Conservation (phyloP, 306 rosid genomes). For the Abrus precatorius region DNA sequence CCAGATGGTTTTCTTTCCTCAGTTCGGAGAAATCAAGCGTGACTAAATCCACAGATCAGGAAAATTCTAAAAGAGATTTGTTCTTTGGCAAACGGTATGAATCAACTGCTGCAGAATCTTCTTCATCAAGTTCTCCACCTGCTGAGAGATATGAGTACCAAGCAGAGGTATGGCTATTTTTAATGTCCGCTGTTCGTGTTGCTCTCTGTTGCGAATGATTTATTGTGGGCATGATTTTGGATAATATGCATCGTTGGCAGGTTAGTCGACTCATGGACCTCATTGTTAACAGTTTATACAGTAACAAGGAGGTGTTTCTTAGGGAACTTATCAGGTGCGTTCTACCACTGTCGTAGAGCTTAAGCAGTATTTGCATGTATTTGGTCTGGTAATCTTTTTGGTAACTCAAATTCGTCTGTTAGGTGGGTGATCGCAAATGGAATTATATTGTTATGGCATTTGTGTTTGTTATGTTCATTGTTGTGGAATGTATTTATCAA, state of each 20-base stretch:
- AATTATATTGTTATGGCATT: neutral
- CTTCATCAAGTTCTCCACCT: slow-evolving; percentile 64
- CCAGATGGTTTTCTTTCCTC: slow-evolving; percentile 69
- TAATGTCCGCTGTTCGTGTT: neutral
- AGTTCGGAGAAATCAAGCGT: slow-evolving; percentile 50
- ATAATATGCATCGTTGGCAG: slow-evolving; percentile 56
- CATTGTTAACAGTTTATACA: slow-evolving; percentile 95
- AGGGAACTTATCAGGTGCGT: slow-evolving; percentile 93
- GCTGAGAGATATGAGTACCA: slow-evolving; percentile 87
- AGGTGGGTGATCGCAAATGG: neutral
- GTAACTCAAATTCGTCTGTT: slow-evolving; percentile 1
- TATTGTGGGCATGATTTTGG: slow-evolving; percentile 8
- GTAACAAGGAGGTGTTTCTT: slow-evolving; percentile 96
- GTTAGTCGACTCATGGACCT: slow-evolving; percentile 99
- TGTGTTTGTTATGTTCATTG: neutral
- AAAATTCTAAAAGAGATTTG: slow-evolving; percentile 49
- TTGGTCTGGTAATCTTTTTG: neutral
- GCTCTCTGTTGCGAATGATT: neutral
- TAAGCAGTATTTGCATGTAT: neutral
- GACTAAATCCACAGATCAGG: slow-evolving; percentile 42
- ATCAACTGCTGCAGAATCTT: slow-evolving; percentile 83
- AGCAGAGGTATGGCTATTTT: slow-evolving; percentile 74
- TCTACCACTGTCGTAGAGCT: neutral
- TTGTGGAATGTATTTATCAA: neutral
- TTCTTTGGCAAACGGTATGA: slow-evolving; percentile 68